Evolutionary conservation across 1,284 basidiomycete genomes (phyloP), one percentile per base, ranked within the genome.

Genomic region (Boletus calvinii): DNA sequence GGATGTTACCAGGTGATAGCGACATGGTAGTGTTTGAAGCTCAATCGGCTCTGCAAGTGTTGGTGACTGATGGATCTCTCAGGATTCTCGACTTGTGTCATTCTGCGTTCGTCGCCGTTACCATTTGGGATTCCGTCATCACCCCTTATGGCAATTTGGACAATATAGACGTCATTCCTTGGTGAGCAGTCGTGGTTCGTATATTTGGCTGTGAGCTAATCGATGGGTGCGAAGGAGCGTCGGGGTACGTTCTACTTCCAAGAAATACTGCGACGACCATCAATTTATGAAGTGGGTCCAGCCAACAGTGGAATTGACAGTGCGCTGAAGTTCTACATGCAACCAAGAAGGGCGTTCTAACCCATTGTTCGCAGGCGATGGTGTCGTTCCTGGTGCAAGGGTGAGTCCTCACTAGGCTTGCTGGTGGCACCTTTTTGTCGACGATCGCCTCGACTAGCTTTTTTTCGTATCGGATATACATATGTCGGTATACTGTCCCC

Each of bases 111-210:
- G 30, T 64, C 17, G 49, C 48, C 1, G 13, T 59, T 12, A 51
- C 65, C 15, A 40, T 67, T 17, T 64, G 63, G 63, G 57, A 64
- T 48, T 54, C 63, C 12, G 39, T 64, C 12, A 54, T 64, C 31
- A 13, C 10, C 6, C 7, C 11, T 20, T 66, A 62, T 36, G 65
- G 64, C 1, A 38, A 64, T 41, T 10, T 52, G 12, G 2, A 2
- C 12, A 36, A 0, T 24, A 2, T 41, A 12, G 55, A 64, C 30
- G 11, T 9, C 5, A 67, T 64, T 36, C 55, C 65, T 32, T 67
- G 63, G 63, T 67, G 46, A 39, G 65, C 17, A 9, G 6, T n/a
- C 13, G 4, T 18, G 1, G 24, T 29, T 22, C n/a, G 4, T 7
- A 15, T 11, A 1, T 17, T 43, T 26, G 7, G 4, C 1, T 3